These are phyloP conservation scores for Starmerella bombicola DNA, from an alignment of 805 yeast species.

Conservation along the genomic window DNA sequence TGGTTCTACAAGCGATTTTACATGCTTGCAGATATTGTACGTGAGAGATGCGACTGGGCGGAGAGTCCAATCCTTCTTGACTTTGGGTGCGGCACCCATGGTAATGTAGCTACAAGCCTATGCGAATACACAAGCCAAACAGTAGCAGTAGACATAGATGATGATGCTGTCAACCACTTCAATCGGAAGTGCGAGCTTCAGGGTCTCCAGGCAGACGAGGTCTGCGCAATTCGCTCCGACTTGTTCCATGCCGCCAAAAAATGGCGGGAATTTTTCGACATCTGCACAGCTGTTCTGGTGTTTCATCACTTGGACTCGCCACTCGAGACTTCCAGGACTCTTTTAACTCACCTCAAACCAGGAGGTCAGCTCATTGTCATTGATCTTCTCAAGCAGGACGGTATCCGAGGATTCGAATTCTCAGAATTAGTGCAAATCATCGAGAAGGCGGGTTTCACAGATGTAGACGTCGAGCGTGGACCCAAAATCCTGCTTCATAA, in stretches of 20 bases:
- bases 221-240: constrained; percentile 1
- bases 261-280: constrained; percentile 3
- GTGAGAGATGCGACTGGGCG: constrained; percentile 1
- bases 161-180: constrained; percentile 9
- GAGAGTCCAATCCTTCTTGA: constrained; percentile 8
- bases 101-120: constrained; percentile 8
- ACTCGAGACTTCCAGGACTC: background rate
- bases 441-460: constrained; percentile 1
- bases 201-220: constrained; percentile 9
- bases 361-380: constrained; percentile 11
- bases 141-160: constrained; percentile 8
- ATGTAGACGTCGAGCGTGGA: constrained; percentile 1
- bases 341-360: background rate
- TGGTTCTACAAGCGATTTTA: too few relatives aligned
- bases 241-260: background rate
- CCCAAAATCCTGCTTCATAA: constrained; percentile 10
- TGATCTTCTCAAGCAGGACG: constrained; percentile 3
- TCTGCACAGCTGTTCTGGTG: constrained; percentile 15
- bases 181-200: constrained; percentile 7
- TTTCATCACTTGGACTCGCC: constrained; percentile 12
- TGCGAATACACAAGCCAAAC: constrained; percentile 3
- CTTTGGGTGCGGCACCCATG: constrained; percentile 18
- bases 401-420: constrained; percentile 7
- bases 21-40: constrained; percentile 6
- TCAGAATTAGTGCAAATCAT: background rate